These are phyloP conservation scores for Aspergillus uvarum DNA, from an alignment of 2,329 filamentous ascomycete species.

Conservation along the genomic window DNA sequence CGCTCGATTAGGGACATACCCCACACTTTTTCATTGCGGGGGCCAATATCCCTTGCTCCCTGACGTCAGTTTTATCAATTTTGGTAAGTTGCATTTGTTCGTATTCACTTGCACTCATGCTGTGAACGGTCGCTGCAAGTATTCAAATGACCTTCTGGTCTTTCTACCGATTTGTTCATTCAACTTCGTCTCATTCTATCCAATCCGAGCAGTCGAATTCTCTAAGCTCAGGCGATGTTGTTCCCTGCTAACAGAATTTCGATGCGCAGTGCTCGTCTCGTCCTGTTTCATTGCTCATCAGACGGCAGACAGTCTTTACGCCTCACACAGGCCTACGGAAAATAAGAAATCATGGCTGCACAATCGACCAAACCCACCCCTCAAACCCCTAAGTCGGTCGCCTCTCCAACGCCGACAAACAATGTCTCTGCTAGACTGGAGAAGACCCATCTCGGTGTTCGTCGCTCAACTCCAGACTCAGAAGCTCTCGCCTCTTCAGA, in stretches of 20 bases:
- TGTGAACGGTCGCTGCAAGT: too few species aligned
- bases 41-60: not conserved
- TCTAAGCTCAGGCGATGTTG: too few species aligned
- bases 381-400: constrained; percentile 36
- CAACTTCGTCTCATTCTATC: too few species aligned
- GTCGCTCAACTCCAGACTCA: constrained; percentile 88
- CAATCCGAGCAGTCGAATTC: too few species aligned
- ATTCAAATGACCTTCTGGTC: too few species aligned
- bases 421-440: constrained; percentile 69
- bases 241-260: not conserved
- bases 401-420: constrained; percentile 50
- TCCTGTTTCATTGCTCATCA: not conserved
- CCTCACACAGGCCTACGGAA: not conserved
- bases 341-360: constrained; percentile 42
- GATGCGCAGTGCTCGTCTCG: not conserved
- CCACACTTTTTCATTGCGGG: not conserved
- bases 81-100: not conserved
- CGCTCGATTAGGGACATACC: not conserved
- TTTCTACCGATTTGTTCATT: too few species aligned
- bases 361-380: constrained; percentile 27
- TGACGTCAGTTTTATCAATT: not conserved
- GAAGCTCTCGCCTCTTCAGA: constrained; percentile 92
- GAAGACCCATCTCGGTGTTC: constrained; percentile 66
- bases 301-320: not conserved
- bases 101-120: not conserved